Conservation (phyloP, 2,329 filamentous ascomycete species). For the Monosporascus sp. region DNA sequence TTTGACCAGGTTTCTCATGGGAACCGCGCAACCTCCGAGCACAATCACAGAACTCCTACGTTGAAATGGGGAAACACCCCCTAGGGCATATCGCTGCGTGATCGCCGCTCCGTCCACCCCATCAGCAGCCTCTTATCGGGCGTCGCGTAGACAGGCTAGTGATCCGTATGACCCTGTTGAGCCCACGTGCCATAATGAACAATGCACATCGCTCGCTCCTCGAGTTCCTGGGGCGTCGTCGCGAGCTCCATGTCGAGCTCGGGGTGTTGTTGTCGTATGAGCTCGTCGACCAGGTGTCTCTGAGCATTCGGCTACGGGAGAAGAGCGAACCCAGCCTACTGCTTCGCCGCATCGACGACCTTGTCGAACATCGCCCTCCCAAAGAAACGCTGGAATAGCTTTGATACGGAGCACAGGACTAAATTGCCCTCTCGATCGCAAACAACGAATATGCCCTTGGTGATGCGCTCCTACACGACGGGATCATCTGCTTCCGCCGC, state of each 20-base stretch:
- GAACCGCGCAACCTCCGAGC: not conserved
- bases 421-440: not conserved
- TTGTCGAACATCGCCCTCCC: not conserved
- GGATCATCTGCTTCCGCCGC: not conserved
- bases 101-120: not conserved
- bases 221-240: not conserved
- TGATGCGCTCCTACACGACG: not conserved
- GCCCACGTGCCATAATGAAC: conserved; percentile 1
- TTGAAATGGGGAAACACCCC: not conserved
- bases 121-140: not conserved
- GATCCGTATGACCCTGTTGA: not conserved
- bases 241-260: conserved; percentile 2
- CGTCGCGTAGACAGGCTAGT: not conserved
- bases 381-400: conserved; percentile 1
- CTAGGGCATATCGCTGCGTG: not conserved
- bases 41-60: not conserved
- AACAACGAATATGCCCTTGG: not conserved
- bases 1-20: not conserved
- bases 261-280: not conserved
- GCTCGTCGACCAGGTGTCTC: not conserved
- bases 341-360: not conserved
- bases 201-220: not conserved
- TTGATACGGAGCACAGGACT: not conserved
- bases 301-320: not conserved
- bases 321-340: not conserved